These are phyloP conservation scores for Daedalea quercina DNA, from an alignment of 768 basidiomycete species.

Conservation along the genomic window DNA sequence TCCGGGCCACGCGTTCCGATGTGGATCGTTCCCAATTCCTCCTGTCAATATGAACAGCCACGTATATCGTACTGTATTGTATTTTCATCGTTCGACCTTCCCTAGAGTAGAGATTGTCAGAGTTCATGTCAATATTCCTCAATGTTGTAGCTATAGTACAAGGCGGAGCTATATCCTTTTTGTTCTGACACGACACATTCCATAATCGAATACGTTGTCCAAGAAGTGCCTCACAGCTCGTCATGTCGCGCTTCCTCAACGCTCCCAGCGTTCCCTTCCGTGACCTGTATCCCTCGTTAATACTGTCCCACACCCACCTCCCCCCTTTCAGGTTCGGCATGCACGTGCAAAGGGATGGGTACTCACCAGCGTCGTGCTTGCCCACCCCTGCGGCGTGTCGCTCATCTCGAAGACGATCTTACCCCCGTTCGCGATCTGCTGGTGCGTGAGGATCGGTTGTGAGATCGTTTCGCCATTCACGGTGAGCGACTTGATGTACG, in stretches of 20 bases:
- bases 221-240: not conserved
- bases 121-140: not conserved
- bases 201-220: too few species aligned
- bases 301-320: not conserved
- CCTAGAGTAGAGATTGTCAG: too few species aligned
- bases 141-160: not conserved
- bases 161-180: not conserved
- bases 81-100: too few species aligned
- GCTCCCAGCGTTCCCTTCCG: not conserved
- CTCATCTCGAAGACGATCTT: conserved; percentile 63
- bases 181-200: too few species aligned
- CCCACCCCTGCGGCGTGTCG: conserved; percentile 39
- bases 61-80: too few species aligned
- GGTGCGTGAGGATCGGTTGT: conserved; percentile 50
- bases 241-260: not conserved
- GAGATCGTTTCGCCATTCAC: conserved; percentile 44
- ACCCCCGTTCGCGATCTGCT: conserved; percentile 53
- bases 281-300: not conserved
- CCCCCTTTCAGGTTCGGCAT: not conserved
- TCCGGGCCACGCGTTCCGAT: too few species aligned
- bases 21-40: too few species aligned
- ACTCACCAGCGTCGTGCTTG: conserved; percentile 22
- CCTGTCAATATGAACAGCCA: too few species aligned
- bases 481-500: conserved; percentile 52
- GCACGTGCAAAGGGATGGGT: not conserved